Base-by-base conservation (phyloP, 75 land plant genomes). In the Isoetes taiwanensis region DNA sequence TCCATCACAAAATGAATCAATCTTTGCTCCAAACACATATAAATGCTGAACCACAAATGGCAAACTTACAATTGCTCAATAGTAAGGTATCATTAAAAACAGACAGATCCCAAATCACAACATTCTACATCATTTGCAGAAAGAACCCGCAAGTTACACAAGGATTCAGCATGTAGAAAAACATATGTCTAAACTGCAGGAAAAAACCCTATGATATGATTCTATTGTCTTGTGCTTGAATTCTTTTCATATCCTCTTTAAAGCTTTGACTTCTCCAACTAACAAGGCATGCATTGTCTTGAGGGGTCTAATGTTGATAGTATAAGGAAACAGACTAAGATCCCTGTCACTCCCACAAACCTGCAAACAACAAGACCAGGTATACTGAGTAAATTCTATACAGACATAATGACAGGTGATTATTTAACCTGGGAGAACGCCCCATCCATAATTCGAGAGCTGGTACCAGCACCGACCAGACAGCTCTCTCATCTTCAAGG, bases 51-150 rank as follows among this genome's bases (percentile, higher is more conserved):
- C 39, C 39, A 37, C 39, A 37, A 10, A 9, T 37, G 9, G 12
- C 39, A 14, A 48, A 52, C 70, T 66, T 30, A 70, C 72, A 81
- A 32, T 79, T 74, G 38, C 90, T 65, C 1, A 81, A 56, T 52
- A 73, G 72, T 34, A 70, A 16, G 2, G 85, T 72, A 55, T 88
- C 95, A 17, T 59, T 56, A 17, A 81, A n/a, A 32, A 29, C 78
- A 77, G 62, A 88, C 68, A 6, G 80, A 79, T 17, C 67, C 78
- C 32, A 88, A 65, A 59, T 88, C 95, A 58, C 81, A 78, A 56
- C 89, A 84, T 41, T 76, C 95, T 38, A 88, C 61, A 53, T 85
- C 90, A 77, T 88, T 88, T 34, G 80, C 84, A 29, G 82, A 70
- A 50, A 85, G 83, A 25, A 70, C 43, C 70, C 65, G 53, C 25